Base-by-base conservation (phyloP, 108 stramenopile species). In the Skeletonema marinoi region DNA sequence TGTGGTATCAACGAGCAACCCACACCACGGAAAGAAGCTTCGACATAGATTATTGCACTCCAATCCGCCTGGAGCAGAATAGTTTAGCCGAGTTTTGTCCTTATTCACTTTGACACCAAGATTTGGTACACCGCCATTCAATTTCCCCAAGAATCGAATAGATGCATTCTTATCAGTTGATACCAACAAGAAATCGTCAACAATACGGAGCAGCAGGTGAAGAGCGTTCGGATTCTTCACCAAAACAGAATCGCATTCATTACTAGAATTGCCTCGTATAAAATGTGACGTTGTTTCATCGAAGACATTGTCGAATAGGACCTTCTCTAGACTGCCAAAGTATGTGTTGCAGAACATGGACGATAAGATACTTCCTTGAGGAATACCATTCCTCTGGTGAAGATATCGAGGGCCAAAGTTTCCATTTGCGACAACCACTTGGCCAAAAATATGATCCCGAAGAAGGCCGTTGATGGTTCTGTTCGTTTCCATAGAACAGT, bases 281-380 rank as follows among this genome's bases (percentile, higher is more conserved):
- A 81, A 50, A 16, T 54, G 29, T 41, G 64, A 56, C 11, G 65
- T 32, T 61, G 73, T 61, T 65, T 70, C 51, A 3, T 75, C 71
- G 30, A 90, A 87, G 14, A 87, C 75, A n/a, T 68, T 64, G 63
- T 77, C 78, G 14, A 96, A 68, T 33, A 97, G 60, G 29, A 71
- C 59, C 21, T 77, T 70, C 73, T 98, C 98, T 16, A 97, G 54
- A 66, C 87, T 67, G 50, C 95, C 98, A 75, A 94, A 98, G 85
- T 97, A 98, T 14, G 92, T 60, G 61, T 97, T 96, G 79, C 98
- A 98, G 30, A 97, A 78, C 42, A 97, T 63, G 51, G 85, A 91
- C 13, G 95, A 95, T 25, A 98, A 76, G 21, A 94, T 86, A 50
- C 93, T 95, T 31, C 98, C 98, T 73, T 85, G 84, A 32, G 95